phyloP scores from a whole-genome alignment of 176 grass and related monocot species.

The Cocos nucifera region DNA sequence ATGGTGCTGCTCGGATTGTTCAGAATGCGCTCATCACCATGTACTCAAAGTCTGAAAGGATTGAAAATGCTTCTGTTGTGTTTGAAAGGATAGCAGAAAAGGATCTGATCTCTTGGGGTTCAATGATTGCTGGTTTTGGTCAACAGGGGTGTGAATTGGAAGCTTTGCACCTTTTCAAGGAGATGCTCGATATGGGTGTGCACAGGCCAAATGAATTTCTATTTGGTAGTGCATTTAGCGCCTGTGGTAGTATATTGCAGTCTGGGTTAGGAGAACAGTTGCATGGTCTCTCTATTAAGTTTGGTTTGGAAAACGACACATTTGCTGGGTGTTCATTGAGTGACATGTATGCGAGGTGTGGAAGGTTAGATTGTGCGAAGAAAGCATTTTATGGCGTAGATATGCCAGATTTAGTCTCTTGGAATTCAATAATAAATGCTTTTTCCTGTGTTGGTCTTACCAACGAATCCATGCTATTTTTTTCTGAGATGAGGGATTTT shows the following conservation, averaged over 20 bases:
- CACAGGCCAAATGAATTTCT: conserved; percentile 16
- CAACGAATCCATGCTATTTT: conserved; percentile 4
- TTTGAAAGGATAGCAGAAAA: conserved; percentile 18
- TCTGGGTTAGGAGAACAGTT: conserved; percentile 6
- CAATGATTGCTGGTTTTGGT: conserved; percentile 15
- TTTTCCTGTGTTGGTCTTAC: conserved; percentile 14
- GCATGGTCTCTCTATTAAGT: conserved; percentile 18
- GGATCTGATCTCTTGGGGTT: conserved; percentile 22
- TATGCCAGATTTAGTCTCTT: conserved; percentile 25
- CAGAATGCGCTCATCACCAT: conserved; percentile 19
- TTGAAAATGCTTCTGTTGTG: conserved; percentile 4
- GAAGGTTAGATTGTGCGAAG: conserved; percentile 15
- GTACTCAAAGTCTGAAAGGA: conserved; percentile 11
- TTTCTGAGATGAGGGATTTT: conserved; percentile 15
- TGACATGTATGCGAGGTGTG: conserved; percentile 25
- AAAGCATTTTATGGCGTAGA: conserved; percentile 11
- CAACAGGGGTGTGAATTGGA: conserved; percentile 15
- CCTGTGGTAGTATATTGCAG: conserved; percentile 1
- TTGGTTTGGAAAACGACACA: conserved; percentile 8
- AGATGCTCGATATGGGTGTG: conserved; percentile 4
- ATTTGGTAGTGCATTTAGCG: conserved; percentile 24
- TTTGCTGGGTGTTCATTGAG: conserved; percentile 27
- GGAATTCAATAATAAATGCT: conserved; percentile 20
- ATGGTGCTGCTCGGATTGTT: conserved; percentile 3
- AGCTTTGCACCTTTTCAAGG: conserved; percentile 9